phyloP scores from a whole-genome alignment of 1,139 yeast species.

The Magnusiomyces sp. region DNA sequence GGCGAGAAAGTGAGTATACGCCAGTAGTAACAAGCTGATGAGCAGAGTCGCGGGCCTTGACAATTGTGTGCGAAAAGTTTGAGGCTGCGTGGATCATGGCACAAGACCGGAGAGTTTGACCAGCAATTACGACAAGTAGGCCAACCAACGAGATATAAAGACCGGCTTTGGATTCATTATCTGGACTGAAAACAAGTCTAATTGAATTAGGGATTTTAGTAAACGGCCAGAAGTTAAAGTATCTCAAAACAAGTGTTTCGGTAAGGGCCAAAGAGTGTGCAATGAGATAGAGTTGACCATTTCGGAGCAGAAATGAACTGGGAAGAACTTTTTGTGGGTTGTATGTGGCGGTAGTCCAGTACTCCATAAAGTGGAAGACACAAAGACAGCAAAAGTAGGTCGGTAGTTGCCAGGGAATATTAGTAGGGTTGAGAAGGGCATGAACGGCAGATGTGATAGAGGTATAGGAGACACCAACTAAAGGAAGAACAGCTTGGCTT shows the following conservation, averaged over 20 bases:
- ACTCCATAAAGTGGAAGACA: slow-evolving; percentile 74
- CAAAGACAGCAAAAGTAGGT: slow-evolving; percentile 47
- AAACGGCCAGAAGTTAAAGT: slow-evolving; percentile 15
- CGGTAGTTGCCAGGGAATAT: slow-evolving; percentile 28
- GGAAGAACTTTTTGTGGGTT: slow-evolving; percentile 58
- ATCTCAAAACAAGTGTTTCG: slow-evolving; percentile 35
- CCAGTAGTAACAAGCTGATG: slow-evolving; percentile 71
- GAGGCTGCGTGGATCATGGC: slow-evolving; percentile 86
- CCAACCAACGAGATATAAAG: slow-evolving; percentile 37
- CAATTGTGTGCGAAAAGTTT: slow-evolving; percentile 81
- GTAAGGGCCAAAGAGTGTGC: slow-evolving; percentile 51
- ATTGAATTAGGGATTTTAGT: neutral
- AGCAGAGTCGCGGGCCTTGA: slow-evolving; percentile 40
- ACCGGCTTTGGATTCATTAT: slow-evolving; percentile 5
- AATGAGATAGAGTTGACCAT: slow-evolving; percentile 53
- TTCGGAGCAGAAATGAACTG: slow-evolving; percentile 71
- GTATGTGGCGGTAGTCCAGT: slow-evolving; percentile 63
- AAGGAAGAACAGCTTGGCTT: neutral
- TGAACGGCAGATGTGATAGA: neutral
- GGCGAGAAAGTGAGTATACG: slow-evolving; percentile 57
- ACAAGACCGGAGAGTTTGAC: slow-evolving; percentile 58
- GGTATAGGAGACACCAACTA: neutral
- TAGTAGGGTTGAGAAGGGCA: neutral
- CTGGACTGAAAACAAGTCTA: neutral
- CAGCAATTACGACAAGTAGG: slow-evolving; percentile 37